Evolutionary conservation across 495 filamentous ascomycete genomes (phyloP), one percentile per base, ranked within the genome.

Genomic region (Hypoxylon lenormandii): DNA sequence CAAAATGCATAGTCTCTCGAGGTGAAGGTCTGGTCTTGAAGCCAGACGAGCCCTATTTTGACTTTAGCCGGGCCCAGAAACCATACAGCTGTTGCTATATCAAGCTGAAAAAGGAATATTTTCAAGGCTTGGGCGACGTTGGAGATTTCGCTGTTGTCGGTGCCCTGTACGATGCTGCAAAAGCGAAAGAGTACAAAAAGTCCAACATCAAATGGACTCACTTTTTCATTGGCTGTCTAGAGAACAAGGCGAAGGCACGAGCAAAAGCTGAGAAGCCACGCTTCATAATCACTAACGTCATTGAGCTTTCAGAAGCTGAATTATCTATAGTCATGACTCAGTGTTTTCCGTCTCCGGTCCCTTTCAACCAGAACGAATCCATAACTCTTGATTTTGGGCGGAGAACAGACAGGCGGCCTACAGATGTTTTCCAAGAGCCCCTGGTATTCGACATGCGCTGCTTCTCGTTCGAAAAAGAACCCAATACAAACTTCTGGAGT

Each of bases 91-190:
- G 81, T 51, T 83, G 83, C 22, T 90, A 88, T 77, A 91, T 96
- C 71, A 97, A 96, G 77, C 73, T 97, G 23, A 97, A 97, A 75
- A 96, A 94, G 66, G 92, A 96, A 68, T 97, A 96, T 62, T 90
- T 97, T n/a, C 81, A 80, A 16, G 86, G 87, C 5, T 83, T 93
- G 67, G 93, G 92, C 1, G 92, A 96, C 68, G 89, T 91, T 40
- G 87, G 90, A 1, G 93, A 96, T 74, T 90, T 97, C 66, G 87
- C 90, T 1, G 83, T 94, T 5, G 78, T 96, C 30, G 93, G 91
- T 4, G 92, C 84, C 5, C 83, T 84, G 1, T 92, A 89, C 64
- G 85, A 90, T 63, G 77, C 86, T 10, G 81, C 79, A 47, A 87
- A 88, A 68, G 87, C 82, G 2, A 79, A 72, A 53, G 82, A 74